phyloP scores from a whole-genome alignment of 805 yeast genomes.

The Helenozyma baotianmanensis region DNA sequence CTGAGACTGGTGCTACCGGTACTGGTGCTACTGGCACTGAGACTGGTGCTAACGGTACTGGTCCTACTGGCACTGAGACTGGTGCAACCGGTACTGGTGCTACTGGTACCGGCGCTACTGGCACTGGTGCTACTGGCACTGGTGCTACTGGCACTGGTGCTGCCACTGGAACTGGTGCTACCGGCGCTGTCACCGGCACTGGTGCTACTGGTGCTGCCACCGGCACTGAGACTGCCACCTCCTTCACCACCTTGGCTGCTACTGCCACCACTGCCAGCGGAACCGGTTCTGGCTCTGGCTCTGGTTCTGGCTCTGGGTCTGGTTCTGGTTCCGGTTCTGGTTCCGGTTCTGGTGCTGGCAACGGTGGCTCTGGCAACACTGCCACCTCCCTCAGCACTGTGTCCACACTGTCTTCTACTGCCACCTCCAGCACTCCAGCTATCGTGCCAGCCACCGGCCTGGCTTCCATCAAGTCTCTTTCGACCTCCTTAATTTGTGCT shows the following conservation, averaged over 20 bases:
- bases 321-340: constrained; percentile 3
- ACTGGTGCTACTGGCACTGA: not conserved
- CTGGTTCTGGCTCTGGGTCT: constrained; percentile 11
- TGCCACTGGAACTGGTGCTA: constrained; percentile 3
- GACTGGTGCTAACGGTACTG: no score
- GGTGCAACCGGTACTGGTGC: constrained; percentile 4
- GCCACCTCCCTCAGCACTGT: no score
- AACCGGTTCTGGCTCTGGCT: constrained; percentile 3
- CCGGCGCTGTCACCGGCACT: constrained; percentile 4
- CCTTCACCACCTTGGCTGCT: constrained; percentile 2
- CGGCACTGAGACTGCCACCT: constrained; percentile 2
- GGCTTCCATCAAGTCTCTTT: no score
- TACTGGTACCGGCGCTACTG: constrained; percentile 1
- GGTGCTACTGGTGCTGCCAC: no score
- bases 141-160: constrained; percentile 2
- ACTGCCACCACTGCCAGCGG: constrained; percentile 4
- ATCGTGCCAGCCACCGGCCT: no score
- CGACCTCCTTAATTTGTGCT: no score
- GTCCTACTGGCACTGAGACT: not conserved
- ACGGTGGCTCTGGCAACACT: no score
- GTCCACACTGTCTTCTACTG: no score
- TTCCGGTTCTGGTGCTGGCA: no score
- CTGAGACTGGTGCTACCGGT: not conserved
- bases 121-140: constrained; percentile 3
- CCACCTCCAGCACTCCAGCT: no score